phyloP scores from a whole-genome alignment of 768 basidiomycete species.

The Pulveroboletus sp. region DNA sequence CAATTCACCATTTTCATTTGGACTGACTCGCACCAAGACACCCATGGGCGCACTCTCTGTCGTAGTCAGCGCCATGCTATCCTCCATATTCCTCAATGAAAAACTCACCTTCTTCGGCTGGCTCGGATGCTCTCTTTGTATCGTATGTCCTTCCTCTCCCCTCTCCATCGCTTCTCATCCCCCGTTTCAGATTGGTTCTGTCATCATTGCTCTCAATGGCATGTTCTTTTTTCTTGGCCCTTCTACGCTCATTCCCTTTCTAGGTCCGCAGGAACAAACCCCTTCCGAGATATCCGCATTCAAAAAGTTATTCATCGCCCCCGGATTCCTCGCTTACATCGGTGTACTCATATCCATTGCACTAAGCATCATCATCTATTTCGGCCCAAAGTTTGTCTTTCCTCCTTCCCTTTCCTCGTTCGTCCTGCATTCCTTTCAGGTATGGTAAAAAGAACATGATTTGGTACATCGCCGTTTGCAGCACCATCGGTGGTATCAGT shows the following conservation, averaged over 20 bases:
- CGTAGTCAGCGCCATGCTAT: slow-evolving; percentile 90
- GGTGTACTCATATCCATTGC: slow-evolving; percentile 62
- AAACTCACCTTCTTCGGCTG: slow-evolving; percentile 94
- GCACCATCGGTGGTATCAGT: slow-evolving; percentile 93
- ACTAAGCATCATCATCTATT: slow-evolving; percentile 75
- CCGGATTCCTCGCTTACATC: slow-evolving; percentile 75
- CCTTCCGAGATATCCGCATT: slow-evolving; percentile 72
- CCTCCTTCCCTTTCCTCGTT: slow-evolving; percentile 1
- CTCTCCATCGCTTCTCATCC: background rate
- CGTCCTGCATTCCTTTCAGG: slow-evolving; percentile 35
- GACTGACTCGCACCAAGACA: slow-evolving; percentile 49
- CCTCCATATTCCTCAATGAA: slow-evolving; percentile 91
- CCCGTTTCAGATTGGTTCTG: slow-evolving; percentile 64
- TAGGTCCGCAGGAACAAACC: slow-evolving; percentile 68
- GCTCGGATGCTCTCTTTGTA: slow-evolving; percentile 90
- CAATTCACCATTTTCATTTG: background rate
- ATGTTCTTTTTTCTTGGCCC: slow-evolving; percentile 11
- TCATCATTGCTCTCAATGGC: slow-evolving; percentile 90
- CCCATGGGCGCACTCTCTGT: slow-evolving; percentile 96
- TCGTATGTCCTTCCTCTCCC: slow-evolving; percentile 51
- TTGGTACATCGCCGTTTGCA: slow-evolving; percentile 93
- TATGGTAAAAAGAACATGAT: slow-evolving; percentile 93
- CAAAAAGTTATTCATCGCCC: slow-evolving; percentile 74
- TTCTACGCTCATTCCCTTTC: slow-evolving; percentile 1
- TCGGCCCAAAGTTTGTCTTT: slow-evolving; percentile 65